Conservation (phyloP, 495 filamentous ascomycete genomes). For the Neurospora africana region DNA sequence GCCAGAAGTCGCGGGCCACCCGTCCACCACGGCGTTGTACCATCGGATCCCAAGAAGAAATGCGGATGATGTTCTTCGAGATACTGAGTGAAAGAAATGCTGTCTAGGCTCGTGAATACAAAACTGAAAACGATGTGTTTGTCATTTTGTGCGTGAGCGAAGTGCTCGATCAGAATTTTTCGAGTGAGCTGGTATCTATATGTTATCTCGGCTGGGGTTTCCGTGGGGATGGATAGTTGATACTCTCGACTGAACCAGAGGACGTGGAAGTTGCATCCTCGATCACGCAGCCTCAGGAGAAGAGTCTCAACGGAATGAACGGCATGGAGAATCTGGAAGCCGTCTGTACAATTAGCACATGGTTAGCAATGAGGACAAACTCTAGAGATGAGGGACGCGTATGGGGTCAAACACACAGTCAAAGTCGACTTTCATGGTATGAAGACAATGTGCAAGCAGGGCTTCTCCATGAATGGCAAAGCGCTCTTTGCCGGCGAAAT, state of each 20-base stretch:
- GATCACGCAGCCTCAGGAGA: slow-evolving; percentile 43
- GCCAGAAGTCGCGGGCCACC: not conserved
- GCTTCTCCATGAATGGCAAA: slow-evolving; percentile 70
- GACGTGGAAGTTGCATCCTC: slow-evolving; percentile 59
- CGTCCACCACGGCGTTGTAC: not conserved
- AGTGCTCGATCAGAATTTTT: slow-evolving; percentile 51
- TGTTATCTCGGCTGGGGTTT: not conserved
- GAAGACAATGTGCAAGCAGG: slow-evolving; percentile 50
- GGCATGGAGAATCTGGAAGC: slow-evolving; percentile 64
- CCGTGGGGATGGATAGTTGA: slow-evolving; percentile 35
- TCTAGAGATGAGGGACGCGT: not conserved
- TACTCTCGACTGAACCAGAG: slow-evolving; percentile 52
- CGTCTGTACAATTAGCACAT: slow-evolving; percentile 21
- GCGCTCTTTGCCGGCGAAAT: slow-evolving; percentile 61
- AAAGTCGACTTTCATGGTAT: slow-evolving; percentile 51
- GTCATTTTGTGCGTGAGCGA: slow-evolving; percentile 19
- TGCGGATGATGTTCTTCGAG: slow-evolving; percentile 41
- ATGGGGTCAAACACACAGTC: slow-evolving; percentile 22
- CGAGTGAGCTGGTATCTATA: slow-evolving; percentile 52
- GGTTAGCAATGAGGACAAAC: not conserved
- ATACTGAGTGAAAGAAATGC: slow-evolving; percentile 41
- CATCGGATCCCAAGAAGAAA: slow-evolving; percentile 59
- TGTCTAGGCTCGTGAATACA: slow-evolving; percentile 22
- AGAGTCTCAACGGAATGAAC: slow-evolving; percentile 57
- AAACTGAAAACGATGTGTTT: slow-evolving; percentile 6